Evolutionary conservation across 192 early-diverging fungal genomes (phyloP), one percentile per base, ranked within the genome.

Genomic region (Phlyctochytrium planicorne): DNA sequence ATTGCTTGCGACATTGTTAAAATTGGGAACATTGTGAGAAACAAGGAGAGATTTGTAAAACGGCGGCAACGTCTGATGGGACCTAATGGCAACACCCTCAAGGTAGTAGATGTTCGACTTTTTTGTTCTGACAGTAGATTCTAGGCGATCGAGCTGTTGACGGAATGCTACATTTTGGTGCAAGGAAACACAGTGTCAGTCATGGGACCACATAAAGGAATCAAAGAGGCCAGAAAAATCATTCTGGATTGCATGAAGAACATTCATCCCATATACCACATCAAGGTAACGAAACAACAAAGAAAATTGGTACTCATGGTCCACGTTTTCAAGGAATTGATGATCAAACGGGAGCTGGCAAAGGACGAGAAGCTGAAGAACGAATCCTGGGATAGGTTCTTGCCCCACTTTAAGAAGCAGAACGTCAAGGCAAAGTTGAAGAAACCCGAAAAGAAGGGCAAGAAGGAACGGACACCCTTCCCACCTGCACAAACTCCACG

Each of bases 161-260:
- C 97, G 20, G 83, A 87, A 30, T 95, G 95, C 72, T 98, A 99
- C 66, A 86, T 98, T 30, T 87, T 99, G 88, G 94, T 99, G n/a
- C 96, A 98, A 73, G 97, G 97, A 53, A 95, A 96, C 69, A 99
- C 97, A 0, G 97, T 99, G 0, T 88, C 93, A 2, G 84, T 77
- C 23, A 96, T 99, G 93, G 97, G 97, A 1, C 88, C 91, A 3
- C 91, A 88, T 78, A 91, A 90, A 69, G 93, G 93, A 1, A 63
- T 99, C 34, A 93, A 94, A 75, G 87, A 91, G 40, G 89, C 94
- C 27, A 86, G 95, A 27, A 79, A 90, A 37, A 94, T 99, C 52
- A 90, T 99, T 1, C 78, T 94, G 57, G 97, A 99, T 79, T 99
- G 97, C 71, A 93, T 99, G 88, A 95, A 95, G 71, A 99, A 99